Percentiles rank a stretch among this genome's conserved stretches.
phyloP scores from a whole-genome alignment of 208 protist genomes.

The Strigomonas culicis region DNA sequence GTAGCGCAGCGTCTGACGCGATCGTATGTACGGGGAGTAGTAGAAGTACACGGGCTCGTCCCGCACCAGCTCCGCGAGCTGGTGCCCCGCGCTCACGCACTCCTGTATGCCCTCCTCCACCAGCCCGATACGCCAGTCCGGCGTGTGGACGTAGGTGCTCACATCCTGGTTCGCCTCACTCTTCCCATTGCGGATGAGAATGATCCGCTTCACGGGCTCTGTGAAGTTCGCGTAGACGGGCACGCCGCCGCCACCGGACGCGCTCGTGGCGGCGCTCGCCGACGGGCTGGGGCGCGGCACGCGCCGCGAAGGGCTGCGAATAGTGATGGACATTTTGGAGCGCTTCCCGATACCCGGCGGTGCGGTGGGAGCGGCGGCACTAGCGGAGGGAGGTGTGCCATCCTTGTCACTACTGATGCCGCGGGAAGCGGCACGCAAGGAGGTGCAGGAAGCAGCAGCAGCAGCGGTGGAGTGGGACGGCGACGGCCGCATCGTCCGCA shows the following conservation, averaged over 20 bases:
- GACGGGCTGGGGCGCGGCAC: background rate
- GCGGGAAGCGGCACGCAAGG: no score
- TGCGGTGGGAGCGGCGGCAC: background rate
- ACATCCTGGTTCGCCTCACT: constrained; percentile 76
- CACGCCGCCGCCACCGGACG: background rate
- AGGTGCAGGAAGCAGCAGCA: background rate
- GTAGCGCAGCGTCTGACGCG: constrained; percentile 70
- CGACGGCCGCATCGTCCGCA: background rate
- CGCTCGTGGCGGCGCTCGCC: background rate
- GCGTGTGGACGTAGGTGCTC: constrained; percentile 57
- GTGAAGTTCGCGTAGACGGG: constrained; percentile 25
- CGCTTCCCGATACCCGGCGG: constrained; percentile 18
- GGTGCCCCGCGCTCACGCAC: constrained; percentile 52
- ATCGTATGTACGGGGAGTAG: constrained; percentile 88
- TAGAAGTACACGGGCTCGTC: constrained; percentile 87
- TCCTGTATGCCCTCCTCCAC: constrained; percentile 66
- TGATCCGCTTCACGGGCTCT: constrained; percentile 88
- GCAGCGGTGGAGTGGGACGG: background rate
- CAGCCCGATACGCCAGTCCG: constrained; percentile 90
- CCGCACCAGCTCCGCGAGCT: constrained; percentile 67
- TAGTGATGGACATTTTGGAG: constrained; percentile 56
- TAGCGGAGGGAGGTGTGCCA: background rate
- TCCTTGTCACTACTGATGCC: background rate
- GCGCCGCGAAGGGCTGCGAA: constrained; percentile 36
- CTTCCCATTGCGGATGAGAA: constrained; percentile 80